Conservation (phyloP, 768 basidiomycete genomes). For the Sporobolomyces pararoseus region DNA sequence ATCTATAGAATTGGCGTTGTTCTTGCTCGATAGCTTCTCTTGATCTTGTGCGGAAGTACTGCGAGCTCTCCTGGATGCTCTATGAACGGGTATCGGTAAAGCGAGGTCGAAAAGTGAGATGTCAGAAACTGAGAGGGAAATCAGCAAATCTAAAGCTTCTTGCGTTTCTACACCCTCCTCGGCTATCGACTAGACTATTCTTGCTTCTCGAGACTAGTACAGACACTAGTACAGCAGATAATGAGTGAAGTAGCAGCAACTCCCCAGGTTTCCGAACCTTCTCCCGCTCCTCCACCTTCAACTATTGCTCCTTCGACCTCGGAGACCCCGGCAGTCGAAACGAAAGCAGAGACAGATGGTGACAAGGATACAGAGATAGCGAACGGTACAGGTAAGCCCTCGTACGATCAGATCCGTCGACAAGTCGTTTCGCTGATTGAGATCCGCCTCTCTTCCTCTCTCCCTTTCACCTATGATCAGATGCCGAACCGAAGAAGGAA, state of each 20-base stretch:
- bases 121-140: too few species aligned
- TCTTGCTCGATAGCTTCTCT: too few species aligned
- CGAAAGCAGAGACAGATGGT: neutral
- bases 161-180: neutral
- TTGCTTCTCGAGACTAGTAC: too few species aligned
- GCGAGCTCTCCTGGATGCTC: too few species aligned
- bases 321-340: neutral
- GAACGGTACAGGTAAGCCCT: neutral
- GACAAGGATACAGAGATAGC: slow-evolving; percentile 21
- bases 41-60: too few species aligned
- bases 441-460: neutral
- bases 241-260: neutral
- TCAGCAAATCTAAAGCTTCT: too few species aligned
- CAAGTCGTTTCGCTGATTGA: neutral
- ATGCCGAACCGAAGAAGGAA: neutral
- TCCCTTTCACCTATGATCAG: neutral
- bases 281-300: slow-evolving; percentile 3
- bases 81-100: too few species aligned
- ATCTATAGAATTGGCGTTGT: too few species aligned
- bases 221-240: too few species aligned
- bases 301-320: slow-evolving; percentile 6
- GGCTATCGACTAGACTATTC: too few species aligned
- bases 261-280: neutral
- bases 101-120: too few species aligned
- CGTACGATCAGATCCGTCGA: neutral